These are phyloP conservation scores for Tricholoma matsutake DNA, from an alignment of 768 basidiomycete species.

Conservation along the genomic window DNA sequence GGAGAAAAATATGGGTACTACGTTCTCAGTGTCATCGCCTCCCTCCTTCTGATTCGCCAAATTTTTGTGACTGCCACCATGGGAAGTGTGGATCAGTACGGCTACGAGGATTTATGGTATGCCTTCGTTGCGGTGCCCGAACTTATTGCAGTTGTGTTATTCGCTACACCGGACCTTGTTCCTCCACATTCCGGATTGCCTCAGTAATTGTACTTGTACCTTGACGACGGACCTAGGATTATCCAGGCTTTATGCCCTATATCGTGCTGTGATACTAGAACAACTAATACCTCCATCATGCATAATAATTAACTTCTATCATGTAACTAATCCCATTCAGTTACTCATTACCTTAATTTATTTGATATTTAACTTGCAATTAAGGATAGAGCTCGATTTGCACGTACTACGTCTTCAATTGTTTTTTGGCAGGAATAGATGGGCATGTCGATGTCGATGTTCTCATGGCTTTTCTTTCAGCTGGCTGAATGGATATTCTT, in stretches of 20 bases:
- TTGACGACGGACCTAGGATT: neutral
- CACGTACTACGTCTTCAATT: too few relatives aligned
- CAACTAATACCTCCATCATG: neutral
- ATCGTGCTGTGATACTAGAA: neutral
- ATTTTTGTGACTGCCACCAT: slow-evolving; percentile 19
- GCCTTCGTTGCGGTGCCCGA: slow-evolving; percentile 23
- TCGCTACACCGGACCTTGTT: slow-evolving; percentile 19
- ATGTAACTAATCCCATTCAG: too few relatives aligned
- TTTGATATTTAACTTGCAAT: too few relatives aligned
- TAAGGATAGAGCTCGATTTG: too few relatives aligned
- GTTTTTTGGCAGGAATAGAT: too few relatives aligned
- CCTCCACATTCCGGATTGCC: slow-evolving; percentile 14
- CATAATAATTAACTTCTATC: neutral
- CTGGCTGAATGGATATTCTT: too few relatives aligned
- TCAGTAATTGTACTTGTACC: neutral
- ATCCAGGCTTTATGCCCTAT: neutral
- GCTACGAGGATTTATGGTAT: slow-evolving; percentile 26
- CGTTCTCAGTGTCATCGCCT: slow-evolving; percentile 18
- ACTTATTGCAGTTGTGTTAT: slow-evolving; percentile 19
- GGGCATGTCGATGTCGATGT: too few relatives aligned
- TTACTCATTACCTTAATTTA: too few relatives aligned
- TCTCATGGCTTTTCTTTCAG: too few relatives aligned
- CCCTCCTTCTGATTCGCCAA: slow-evolving; percentile 22
- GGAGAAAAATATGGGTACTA: slow-evolving; percentile 17
- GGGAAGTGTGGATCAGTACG: slow-evolving; percentile 8